Conservation (phyloP, 805 yeast genomes). For the Zygosaccharomyces bailii region DNA sequence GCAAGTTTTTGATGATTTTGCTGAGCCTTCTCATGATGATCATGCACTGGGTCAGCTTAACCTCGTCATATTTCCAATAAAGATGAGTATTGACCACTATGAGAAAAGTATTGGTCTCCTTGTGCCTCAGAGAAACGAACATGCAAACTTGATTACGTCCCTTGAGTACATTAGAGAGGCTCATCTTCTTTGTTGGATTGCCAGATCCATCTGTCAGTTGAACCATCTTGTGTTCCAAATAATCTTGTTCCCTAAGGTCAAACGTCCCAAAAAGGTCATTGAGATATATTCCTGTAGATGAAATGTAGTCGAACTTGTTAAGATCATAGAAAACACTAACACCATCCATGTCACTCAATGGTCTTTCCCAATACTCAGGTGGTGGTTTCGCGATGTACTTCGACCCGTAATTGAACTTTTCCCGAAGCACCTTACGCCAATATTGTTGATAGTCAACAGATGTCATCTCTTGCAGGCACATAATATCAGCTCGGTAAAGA, state of each 20-base stretch:
- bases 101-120: slow-evolving; percentile 38
- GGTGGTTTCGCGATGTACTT: slow-evolving; percentile 47
- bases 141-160: slow-evolving; percentile 56
- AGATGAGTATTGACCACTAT: slow-evolving; percentile 58
- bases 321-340: slow-evolving; percentile 52
- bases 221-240: slow-evolving; percentile 23
- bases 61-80: slow-evolving; percentile 58
- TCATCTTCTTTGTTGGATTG: slow-evolving; percentile 25
- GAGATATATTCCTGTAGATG: slow-evolving; percentile 36
- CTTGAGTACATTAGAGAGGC: slow-evolving; percentile 36
- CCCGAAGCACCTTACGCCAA: slow-evolving; percentile 39
- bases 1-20: slow-evolving; percentile 25
- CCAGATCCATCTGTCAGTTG: slow-evolving; percentile 34
- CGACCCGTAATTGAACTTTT: slow-evolving; percentile 42
- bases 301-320: slow-evolving; percentile 43
- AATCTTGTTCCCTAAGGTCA: slow-evolving; percentile 28
- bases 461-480: slow-evolving; percentile 59
- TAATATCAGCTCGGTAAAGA: slow-evolving; percentile 46
- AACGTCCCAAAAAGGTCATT: slow-evolving; percentile 33
- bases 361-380: slow-evolving; percentile 52
- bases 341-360: slow-evolving; percentile 52
- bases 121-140: slow-evolving; percentile 48
- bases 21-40: slow-evolving; percentile 39
- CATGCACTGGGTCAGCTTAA: slow-evolving; percentile 52
- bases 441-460: slow-evolving; percentile 38